These are phyloP conservation scores for Cutaneotrichosporon cyanovorans DNA, from an alignment of 1,284 basidiomycete genomes.

Conservation along the genomic window DNA sequence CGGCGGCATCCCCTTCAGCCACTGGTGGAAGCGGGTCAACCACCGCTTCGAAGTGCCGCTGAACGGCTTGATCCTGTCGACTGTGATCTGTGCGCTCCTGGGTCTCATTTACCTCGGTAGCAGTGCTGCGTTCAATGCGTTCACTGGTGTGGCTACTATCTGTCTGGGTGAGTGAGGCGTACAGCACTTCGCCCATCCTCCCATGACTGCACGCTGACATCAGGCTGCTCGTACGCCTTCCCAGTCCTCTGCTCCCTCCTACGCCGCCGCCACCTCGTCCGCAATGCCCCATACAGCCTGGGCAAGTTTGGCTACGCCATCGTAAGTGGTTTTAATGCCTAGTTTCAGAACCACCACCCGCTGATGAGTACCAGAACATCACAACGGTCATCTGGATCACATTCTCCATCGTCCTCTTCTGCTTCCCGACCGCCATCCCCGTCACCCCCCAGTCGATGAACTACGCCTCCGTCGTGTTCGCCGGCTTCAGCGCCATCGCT, in stretches of 20 bases:
- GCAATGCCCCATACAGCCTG: slow-evolving; percentile 30
- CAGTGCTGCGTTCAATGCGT: slow-evolving; percentile 42
- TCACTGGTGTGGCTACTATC: slow-evolving; percentile 39
- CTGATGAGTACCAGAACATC: slow-evolving; percentile 32
- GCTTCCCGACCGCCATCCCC: slow-evolving; percentile 27
- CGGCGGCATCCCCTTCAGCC: slow-evolving; percentile 44
- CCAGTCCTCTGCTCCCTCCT: slow-evolving; percentile 45
- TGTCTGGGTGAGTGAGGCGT: slow-evolving; percentile 26
- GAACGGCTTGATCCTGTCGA: slow-evolving; percentile 43
- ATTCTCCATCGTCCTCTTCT: slow-evolving; percentile 18
- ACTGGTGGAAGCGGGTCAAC: slow-evolving; percentile 39
- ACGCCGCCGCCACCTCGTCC: slow-evolving; percentile 37
- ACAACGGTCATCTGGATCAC: slow-evolving; percentile 14
- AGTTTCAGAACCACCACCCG: too few species aligned
- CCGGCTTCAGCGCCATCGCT: slow-evolving; percentile 54
- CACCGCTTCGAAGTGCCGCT: slow-evolving; percentile 42
- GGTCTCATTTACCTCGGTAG: slow-evolving; percentile 44
- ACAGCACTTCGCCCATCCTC: too few species aligned
- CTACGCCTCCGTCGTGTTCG: slow-evolving; percentile 56
- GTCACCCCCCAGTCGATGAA: slow-evolving; percentile 32
- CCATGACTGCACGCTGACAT: too few species aligned
- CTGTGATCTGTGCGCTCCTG: slow-evolving; percentile 45
- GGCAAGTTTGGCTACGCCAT: slow-evolving; percentile 42
- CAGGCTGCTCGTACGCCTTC: slow-evolving; percentile 37
- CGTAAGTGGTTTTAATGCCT: too few species aligned